Percentiles rank a stretch among this genome's conserved stretches.
These are phyloP conservation scores for Lecanicillium sp. DNA, from an alignment of 2,329 filamentous ascomycete genomes.

Conservation along the genomic window DNA sequence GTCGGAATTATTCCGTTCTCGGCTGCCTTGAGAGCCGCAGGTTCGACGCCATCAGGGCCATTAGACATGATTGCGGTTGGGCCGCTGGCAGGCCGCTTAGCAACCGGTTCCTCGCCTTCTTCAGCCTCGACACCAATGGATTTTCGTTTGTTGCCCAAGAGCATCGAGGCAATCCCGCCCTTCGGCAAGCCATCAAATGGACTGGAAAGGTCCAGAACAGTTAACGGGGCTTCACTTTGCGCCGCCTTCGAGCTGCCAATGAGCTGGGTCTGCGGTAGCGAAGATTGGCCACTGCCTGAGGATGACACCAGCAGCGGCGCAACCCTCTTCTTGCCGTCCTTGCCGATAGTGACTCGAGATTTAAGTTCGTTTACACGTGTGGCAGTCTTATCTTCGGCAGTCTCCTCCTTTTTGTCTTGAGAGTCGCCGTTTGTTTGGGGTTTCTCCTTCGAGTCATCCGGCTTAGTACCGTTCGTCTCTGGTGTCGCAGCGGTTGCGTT, in stretches of 20 bases:
- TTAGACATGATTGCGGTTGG: conserved; percentile 70
- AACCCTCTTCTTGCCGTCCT: conserved; percentile 94
- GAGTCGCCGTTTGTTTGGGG: conserved; percentile 30
- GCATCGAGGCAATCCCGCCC: conserved; percentile 75
- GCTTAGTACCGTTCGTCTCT: conserved; percentile 45
- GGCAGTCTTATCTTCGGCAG: conserved; percentile 44
- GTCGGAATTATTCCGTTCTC: conserved; percentile 57
- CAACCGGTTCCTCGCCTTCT: conserved; percentile 55
- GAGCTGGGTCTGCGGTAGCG: conserved; percentile 79
- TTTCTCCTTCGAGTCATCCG: conserved; percentile 25
- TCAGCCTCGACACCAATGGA: conserved; percentile 65
- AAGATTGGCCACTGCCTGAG: conserved; percentile 78
- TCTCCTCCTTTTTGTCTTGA: conserved; percentile 28
- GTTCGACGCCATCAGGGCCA: conserved; percentile 68
- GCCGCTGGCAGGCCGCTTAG: conserved; percentile 53
- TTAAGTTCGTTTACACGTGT: conserved; percentile 60
- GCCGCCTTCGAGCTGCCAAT: conserved; percentile 64
- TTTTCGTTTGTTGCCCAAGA: conserved; percentile 91
- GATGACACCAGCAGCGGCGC: conserved; percentile 87
- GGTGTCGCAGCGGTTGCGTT: conserved; percentile 34
- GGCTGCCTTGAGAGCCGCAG: conserved; percentile 56
- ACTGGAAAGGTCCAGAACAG: conserved; percentile 82
- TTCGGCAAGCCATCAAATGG: conserved; percentile 89
- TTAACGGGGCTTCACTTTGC: conserved; percentile 68
- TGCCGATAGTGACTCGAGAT: conserved; percentile 86